Conservation (phyloP, 116 monocot species). For the Dioscorea cayenensis region DNA sequence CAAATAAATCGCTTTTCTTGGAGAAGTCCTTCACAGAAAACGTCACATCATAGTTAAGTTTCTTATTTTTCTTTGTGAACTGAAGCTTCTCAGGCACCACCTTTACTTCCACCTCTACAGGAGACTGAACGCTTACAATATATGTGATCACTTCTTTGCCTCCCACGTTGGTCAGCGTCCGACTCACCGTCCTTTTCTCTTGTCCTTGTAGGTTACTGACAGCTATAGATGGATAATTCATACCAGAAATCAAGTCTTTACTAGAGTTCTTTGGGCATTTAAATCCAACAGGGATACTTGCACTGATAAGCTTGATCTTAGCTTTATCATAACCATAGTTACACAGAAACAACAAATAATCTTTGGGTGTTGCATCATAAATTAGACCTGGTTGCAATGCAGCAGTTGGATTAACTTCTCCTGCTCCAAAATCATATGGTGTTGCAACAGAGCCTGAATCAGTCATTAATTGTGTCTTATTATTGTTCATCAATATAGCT, state of each 20-base stretch:
- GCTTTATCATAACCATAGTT: conserved; percentile 52
- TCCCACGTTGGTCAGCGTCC: conserved; percentile 56
- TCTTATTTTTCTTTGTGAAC: conserved; percentile 39
- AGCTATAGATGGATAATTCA: conserved; percentile 80
- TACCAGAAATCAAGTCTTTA: conserved; percentile 49
- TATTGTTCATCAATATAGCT: conserved; percentile 43
- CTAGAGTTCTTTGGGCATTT: conserved; percentile 50
- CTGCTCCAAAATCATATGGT: conserved; percentile 67
- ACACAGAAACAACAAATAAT: conserved; percentile 72
- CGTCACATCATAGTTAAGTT: conserved; percentile 45
- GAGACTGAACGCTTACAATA: conserved; percentile 32
- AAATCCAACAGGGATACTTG: conserved; percentile 24
- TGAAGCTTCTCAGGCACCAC: conserved; percentile 52
- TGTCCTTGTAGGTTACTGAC: conserved; percentile 19
- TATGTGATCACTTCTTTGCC: conserved; percentile 38
- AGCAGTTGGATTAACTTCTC: conserved; percentile 49
- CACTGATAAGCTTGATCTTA: conserved; percentile 34
- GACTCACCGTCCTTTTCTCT: conserved; percentile 23
- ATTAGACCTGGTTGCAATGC: conserved; percentile 62
- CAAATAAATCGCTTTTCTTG: conserved; percentile 37
- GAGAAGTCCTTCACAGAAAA: conserved; percentile 28
- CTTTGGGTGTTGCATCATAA: conserved; percentile 38
- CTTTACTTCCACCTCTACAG: conserved; percentile 45
- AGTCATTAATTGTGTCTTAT: conserved; percentile 24
- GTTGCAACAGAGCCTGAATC: conserved; percentile 43